phyloP scores from a whole-genome alignment of 164 flowering plant species.

The Vitis rotundifolia region DNA sequence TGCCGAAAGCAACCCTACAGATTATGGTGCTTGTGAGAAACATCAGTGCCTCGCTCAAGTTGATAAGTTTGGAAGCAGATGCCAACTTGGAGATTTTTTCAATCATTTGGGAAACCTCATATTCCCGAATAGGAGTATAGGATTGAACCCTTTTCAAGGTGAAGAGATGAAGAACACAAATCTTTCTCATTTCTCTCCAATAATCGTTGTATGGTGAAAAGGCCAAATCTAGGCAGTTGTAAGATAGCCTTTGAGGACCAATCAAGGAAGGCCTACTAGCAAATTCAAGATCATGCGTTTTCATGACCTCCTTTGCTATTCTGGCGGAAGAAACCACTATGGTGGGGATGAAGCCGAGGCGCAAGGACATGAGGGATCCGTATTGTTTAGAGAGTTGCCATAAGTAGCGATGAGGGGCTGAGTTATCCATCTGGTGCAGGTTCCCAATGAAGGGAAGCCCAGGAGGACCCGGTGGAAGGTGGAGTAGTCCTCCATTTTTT shows the following conservation, averaged over 20 bases:
- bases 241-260: slow-evolving; percentile 1
- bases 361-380: slow-evolving; percentile 22
- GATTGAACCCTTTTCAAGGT: slow-evolving; percentile 19
- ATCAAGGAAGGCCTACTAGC: slow-evolving; percentile 10
- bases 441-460: slow-evolving; percentile 23
- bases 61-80: not conserved
- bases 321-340: slow-evolving; percentile 23
- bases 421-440: slow-evolving; percentile 15
- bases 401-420: slow-evolving; percentile 6
- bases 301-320: slow-evolving; percentile 19
- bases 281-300: slow-evolving; percentile 16
- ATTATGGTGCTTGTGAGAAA: slow-evolving; percentile 14
- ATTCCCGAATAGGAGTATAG: slow-evolving; percentile 10
- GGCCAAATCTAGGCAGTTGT: not conserved
- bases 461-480: slow-evolving; percentile 14
- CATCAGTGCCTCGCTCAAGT: slow-evolving; percentile 17
- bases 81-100: slow-evolving; percentile 4
- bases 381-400: slow-evolving; percentile 9
- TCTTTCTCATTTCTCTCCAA: not conserved
- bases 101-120: slow-evolving; percentile 18
- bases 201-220: not conserved
- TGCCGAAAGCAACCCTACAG: slow-evolving; percentile 22
- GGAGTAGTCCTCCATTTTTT: too few species aligned
- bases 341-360: slow-evolving; percentile 19
- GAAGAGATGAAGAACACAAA: slow-evolving; percentile 15